Evolutionary conservation across 768 basidiomycete species (phyloP), one percentile per base, ranked within the genome.

Genomic region (Boletellus ananas): DNA sequence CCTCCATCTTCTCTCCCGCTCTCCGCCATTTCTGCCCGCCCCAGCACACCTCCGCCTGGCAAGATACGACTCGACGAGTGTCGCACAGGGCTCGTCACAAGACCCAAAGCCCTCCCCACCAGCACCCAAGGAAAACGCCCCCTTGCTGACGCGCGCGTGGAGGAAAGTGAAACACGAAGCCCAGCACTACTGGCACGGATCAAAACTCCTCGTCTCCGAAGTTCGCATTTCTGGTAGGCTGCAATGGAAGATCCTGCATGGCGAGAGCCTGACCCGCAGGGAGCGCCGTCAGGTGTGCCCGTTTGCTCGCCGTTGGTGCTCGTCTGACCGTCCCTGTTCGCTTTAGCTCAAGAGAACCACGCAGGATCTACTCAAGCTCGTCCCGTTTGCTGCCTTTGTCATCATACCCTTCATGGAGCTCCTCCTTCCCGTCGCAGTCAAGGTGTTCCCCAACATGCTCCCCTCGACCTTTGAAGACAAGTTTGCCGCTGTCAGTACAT

Each of bases 361-460:
- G 0, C 85, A 86, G 69, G 96, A 99, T 70, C 65, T 98, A 27
- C 71, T 99, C 46, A 84, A 96, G 27, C 83, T 99, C 13, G 84
- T 98, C 20, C 96, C 96, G 1, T 99, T 99, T 70, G 83, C 90
- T 7, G 92, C 92, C 43, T 97, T 99, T 72, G 65, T 98, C 55
- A 76, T 96, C 60, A 91, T 99, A 3, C 96, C 96, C 1, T 98
- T 98, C 78, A 98, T 98, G 95, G 96, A 98, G 66, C 67, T 99
- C 16, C 77, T 99, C 5, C 81, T 99, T 3, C 96, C 96, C 2
- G 91, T 99, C 35, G 94, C 94, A 0, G 78, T 99, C 57, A 96
- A 95, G 68, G 71, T 99, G 38, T 99, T 99, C 79, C 96, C 96
- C 13, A 97, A 90, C 69, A 98, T 98, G 93, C 81, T 99, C 6